Evolutionary conservation across 1,139 yeast genomes (phyloP).

Genomic region (Kodamaea suecica): DNA sequence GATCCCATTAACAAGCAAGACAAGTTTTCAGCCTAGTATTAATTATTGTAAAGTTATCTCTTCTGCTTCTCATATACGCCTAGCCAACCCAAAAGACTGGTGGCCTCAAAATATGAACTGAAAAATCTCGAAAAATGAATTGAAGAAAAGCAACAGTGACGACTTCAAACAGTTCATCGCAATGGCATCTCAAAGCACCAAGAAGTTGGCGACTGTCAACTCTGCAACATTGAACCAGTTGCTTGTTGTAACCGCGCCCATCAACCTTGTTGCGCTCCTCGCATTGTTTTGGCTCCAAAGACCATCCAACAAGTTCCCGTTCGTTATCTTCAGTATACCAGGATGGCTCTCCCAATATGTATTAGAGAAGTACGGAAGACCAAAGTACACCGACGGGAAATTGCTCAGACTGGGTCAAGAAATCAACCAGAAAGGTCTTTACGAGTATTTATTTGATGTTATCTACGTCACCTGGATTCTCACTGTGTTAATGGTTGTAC

Average conservation of each 20-base stretch:
- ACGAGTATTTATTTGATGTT: conserved; percentile 75
- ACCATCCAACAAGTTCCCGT: conserved; percentile 53
- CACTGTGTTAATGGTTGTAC: conserved; percentile 51
- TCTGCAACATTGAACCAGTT: conserved; percentile 51
- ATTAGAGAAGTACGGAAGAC: conserved; percentile 67
- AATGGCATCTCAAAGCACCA: conserved; percentile 52
- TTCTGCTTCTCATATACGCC: too few relatives aligned
- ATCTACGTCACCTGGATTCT: conserved; percentile 67
- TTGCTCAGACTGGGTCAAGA: conserved; percentile 63
- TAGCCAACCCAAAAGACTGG: too few relatives aligned
- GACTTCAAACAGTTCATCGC: neutral
- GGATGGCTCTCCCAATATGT: conserved; percentile 52
- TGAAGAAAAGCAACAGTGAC: too few relatives aligned
- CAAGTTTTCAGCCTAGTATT: too few relatives aligned
- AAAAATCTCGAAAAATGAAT: too few relatives aligned
- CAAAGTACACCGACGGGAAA: conserved; percentile 42
- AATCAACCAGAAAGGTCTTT: conserved; percentile 61
- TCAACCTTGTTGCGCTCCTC: conserved; percentile 42
- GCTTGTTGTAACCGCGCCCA: conserved; percentile 44
- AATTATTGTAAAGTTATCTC: too few relatives aligned
- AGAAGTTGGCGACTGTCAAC: conserved; percentile 67
- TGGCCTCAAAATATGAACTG: too few relatives aligned
- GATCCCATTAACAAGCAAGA: too few relatives aligned
- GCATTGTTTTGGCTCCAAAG: conserved; percentile 46
- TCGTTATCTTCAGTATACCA: conserved; percentile 57